These are phyloP conservation scores for Stygiomarasmius scandens DNA, from an alignment of 1,284 basidiomycete species.

Conservation along the genomic window DNA sequence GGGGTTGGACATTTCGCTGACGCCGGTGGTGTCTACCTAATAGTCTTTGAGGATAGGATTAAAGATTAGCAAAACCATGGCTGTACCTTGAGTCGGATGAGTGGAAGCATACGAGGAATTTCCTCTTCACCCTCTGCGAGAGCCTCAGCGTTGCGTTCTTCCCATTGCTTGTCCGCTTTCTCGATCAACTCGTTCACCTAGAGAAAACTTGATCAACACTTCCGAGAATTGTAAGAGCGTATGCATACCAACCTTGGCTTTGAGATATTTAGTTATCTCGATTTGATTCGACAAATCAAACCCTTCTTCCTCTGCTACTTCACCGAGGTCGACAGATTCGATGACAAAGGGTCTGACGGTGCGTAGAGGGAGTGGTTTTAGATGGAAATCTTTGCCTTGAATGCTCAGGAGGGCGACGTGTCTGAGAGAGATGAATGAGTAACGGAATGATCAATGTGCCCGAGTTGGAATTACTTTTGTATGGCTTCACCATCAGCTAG, in stretches of 20 bases:
- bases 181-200: constrained; percentile 83
- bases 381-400: constrained; percentile 83
- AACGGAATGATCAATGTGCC: too few relatives aligned
- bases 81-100: constrained; percentile 83
- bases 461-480: constrained; percentile 71
- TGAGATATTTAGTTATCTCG: constrained; percentile 80
- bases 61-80: not conserved
- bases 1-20: constrained; percentile 90
- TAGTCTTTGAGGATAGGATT: not conserved
- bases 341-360: constrained; percentile 97
- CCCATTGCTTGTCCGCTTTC: constrained; percentile 78
- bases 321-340: constrained; percentile 77
- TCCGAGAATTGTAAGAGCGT: not conserved
- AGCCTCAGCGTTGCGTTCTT: constrained; percentile 71
- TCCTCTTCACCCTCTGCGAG: constrained; percentile 70
- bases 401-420: constrained; percentile 88
- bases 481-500: constrained; percentile 88
- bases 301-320: constrained; percentile 75
- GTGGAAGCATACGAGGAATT: constrained; percentile 77
- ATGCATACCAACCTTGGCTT: constrained; percentile 56
- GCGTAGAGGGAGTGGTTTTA: constrained; percentile 85
- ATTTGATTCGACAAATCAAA: constrained; percentile 81
- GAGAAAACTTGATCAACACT: not conserved
- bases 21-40: constrained; percentile 89
- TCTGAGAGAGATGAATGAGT: too few relatives aligned